Conservation (phyloP, 1,284 basidiomycete species). For the Microbotryomycetes sp. region DNA sequence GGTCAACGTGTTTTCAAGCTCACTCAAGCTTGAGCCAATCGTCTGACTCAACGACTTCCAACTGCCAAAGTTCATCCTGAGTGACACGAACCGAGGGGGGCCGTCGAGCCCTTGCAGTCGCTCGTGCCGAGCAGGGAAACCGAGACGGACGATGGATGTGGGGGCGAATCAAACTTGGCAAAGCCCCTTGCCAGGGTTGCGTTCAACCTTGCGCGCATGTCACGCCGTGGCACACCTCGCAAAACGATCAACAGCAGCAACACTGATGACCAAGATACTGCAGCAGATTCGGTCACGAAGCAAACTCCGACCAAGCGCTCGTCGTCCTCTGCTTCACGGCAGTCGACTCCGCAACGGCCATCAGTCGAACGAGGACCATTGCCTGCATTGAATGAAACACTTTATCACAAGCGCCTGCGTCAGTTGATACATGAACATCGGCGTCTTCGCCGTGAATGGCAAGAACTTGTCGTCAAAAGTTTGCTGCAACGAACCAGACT, state of each 20-base stretch:
- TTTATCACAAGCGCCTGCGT: conserved; percentile 25
- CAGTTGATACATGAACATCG: conserved; percentile 25
- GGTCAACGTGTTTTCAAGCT: conserved; percentile 1
- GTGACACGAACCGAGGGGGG: too few relatives aligned
- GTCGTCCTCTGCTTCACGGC: conserved; percentile 1
- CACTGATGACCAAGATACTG: not conserved
- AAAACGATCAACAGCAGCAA: not conserved
- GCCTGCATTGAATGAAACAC: conserved; percentile 13
- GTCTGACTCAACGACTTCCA: not conserved
- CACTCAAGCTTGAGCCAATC: not conserved
- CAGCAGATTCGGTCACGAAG: not conserved
- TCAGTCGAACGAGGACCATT: conserved; percentile 13
- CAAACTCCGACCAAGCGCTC: not conserved
- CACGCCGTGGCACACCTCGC: not conserved
- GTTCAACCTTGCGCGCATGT: not conserved
- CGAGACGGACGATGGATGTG: too few relatives aligned
- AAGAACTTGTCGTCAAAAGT: conserved; percentile 27
- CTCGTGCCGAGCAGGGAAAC: too few relatives aligned
- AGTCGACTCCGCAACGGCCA: not conserved
- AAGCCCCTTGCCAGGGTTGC: not conserved
- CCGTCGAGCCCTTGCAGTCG: too few relatives aligned
- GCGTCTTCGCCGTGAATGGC: conserved; percentile 19
- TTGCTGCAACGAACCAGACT: conserved; percentile 18
- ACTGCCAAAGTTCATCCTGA: not conserved
- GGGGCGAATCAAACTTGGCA: not conserved